Evolutionary conservation across 345 rosid species (phyloP).

Genomic region (Boechera divaricarpa): DNA sequence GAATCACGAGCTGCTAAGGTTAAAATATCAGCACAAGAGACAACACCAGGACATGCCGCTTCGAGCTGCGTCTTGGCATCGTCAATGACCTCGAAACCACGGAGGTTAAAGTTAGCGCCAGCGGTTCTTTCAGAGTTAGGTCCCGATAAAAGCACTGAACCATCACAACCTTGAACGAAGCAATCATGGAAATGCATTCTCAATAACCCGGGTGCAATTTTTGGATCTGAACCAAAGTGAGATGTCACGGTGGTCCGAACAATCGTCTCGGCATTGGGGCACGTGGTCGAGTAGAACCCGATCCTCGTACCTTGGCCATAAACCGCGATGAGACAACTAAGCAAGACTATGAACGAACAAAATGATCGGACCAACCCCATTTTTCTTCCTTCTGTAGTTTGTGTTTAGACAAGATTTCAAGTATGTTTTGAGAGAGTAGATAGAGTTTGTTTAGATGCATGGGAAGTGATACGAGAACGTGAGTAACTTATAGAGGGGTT

Average conservation of each 20-base stretch:
- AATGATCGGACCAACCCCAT: constrained; percentile 24
- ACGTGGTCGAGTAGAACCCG: constrained; percentile 53
- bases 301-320: constrained; percentile 42
- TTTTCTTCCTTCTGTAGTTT: not conserved
- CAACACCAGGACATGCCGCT: constrained; percentile 51
- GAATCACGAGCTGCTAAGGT: constrained; percentile 57
- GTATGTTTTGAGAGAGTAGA: not conserved
- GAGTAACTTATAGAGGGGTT: constrained; percentile 21
- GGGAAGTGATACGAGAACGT: constrained; percentile 27
- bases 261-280: constrained; percentile 51
- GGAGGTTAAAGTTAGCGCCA: constrained; percentile 39
- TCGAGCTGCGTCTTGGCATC: constrained; percentile 47
- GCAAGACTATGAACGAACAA: not conserved
- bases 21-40: constrained; percentile 59
- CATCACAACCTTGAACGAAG: constrained; percentile 58
- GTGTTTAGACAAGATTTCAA: constrained; percentile 8
- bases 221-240: constrained; percentile 39
- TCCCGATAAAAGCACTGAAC: constrained; percentile 53
- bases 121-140: constrained; percentile 51
- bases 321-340: constrained; percentile 12
- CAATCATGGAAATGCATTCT: constrained; percentile 60
- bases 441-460: constrained; percentile 35
- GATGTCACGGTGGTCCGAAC: constrained; percentile 40
- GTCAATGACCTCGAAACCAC: constrained; percentile 47
- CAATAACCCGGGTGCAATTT: constrained; percentile 49